Evolutionary conservation across 83 land plant species (phyloP).

Genomic region (Diphasiastrum complanatum): DNA sequence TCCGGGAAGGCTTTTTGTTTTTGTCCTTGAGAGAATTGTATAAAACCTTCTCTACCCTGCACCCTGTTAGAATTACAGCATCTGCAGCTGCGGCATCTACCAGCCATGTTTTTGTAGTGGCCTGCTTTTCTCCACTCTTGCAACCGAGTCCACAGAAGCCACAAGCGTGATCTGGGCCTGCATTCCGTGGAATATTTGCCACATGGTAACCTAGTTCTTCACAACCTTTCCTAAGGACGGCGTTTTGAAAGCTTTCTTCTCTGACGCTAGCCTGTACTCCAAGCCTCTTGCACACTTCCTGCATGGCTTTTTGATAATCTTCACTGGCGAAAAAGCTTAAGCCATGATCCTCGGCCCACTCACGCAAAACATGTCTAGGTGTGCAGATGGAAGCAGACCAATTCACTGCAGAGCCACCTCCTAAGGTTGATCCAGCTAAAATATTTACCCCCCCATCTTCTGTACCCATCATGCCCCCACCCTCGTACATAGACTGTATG

Average conservation of each 20-base stretch:
- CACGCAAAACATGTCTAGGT: slow-evolving; percentile 54
- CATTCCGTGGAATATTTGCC: slow-evolving; percentile 45
- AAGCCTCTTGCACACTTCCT: slow-evolving; percentile 52
- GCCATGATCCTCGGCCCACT: slow-evolving; percentile 61
- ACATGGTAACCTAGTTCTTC: slow-evolving; percentile 46
- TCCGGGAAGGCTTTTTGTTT: slow-evolving; percentile 30
- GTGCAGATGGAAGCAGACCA: slow-evolving; percentile 84
- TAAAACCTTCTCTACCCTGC: slow-evolving; percentile 38
- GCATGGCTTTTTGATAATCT: slow-evolving; percentile 56
- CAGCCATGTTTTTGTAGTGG: slow-evolving; percentile 71
- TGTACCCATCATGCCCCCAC: slow-evolving; percentile 53
- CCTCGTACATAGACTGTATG: slow-evolving; percentile 47
- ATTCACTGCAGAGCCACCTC: slow-evolving; percentile 90
- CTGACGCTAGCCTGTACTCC: slow-evolving; percentile 40
- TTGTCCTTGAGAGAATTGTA: slow-evolving; percentile 6
- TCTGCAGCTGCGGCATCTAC: slow-evolving; percentile 59
- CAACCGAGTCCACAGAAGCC: slow-evolving; percentile 80
- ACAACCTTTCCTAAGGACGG: slow-evolving; percentile 53
- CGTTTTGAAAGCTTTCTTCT: slow-evolving; percentile 54
- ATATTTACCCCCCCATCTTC: slow-evolving; percentile 43
- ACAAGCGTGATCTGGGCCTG: slow-evolving; percentile 52
- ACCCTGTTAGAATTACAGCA: slow-evolving; percentile 50
- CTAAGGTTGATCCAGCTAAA: slow-evolving; percentile 70
- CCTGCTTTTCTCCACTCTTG: slow-evolving; percentile 53
- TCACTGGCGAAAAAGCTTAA: slow-evolving; percentile 45